A percentile compares a stretch with the other conserved stretches of the same genome.
Conservation (phyloP, 2,329 filamentous ascomycete species). For the Alternaria burnsii region DNA sequence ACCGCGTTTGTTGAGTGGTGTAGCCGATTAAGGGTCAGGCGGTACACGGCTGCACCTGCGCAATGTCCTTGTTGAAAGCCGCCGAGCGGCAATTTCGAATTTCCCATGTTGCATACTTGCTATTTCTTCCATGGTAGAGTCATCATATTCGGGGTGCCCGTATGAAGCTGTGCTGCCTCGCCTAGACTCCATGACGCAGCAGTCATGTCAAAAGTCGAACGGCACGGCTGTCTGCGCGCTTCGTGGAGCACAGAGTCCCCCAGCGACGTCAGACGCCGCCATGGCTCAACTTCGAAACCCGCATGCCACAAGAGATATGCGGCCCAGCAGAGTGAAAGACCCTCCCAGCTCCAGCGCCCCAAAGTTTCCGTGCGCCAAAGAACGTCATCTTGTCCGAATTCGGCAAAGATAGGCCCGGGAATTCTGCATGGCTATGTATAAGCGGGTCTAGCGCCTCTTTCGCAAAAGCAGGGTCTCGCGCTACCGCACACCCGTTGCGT, state of each 20-base stretch:
- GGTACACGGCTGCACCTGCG: conserved; percentile 1
- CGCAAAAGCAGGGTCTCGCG: conserved; percentile 26
- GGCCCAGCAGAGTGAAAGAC: conserved; percentile 25
- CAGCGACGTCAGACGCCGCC: conserved; percentile 13
- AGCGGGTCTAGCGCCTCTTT: conserved; percentile 10
- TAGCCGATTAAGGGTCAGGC: conserved; percentile 7
- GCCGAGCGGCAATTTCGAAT: conserved; percentile 1
- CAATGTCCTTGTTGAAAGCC: conserved; percentile 4
- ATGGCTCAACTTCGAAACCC: conserved; percentile 7
- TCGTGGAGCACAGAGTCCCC: conserved; percentile 1
- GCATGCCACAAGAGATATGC: conserved; percentile 10
- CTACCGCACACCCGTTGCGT: conserved; percentile 23
- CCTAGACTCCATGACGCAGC: conserved; percentile 7
- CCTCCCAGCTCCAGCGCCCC: conserved; percentile 11
- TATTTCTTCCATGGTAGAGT: background rate
- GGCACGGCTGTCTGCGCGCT: background rate
- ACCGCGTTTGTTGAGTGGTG: conserved; percentile 12
- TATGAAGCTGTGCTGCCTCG: background rate
- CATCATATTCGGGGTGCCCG: background rate
- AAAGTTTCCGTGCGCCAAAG: conserved; percentile 17
- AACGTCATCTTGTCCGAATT: conserved; percentile 27
- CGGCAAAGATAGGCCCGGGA: conserved; percentile 16
- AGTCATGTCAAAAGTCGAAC: background rate
- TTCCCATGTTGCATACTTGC: background rate
- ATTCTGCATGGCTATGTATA: conserved; percentile 8